A percentile compares a stretch with the other conserved stretches of the same genome.
phyloP scores from a whole-genome alignment of 352 stramenopile genomes.

The Phytophthora uliginosa region DNA sequence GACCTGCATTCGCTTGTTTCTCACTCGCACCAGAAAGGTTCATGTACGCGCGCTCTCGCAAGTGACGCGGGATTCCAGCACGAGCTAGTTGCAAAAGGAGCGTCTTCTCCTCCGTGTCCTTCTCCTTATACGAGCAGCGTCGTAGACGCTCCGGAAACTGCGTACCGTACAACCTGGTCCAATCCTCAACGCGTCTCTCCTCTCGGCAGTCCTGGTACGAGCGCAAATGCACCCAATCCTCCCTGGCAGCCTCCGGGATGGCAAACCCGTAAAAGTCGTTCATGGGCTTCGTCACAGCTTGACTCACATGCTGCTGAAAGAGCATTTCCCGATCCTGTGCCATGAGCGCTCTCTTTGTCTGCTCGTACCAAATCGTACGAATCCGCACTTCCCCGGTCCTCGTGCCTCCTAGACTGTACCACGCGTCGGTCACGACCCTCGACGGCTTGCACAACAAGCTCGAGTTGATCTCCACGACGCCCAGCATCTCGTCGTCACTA shows the following conservation, averaged over 20 bases:
- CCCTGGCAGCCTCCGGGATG: constrained; percentile 47
- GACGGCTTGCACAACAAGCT: constrained; percentile 45
- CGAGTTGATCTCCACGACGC: constrained; percentile 62
- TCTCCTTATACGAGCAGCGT: constrained; percentile 41
- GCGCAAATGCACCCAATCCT: constrained; percentile 69
- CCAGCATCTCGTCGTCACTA: constrained; percentile 59
- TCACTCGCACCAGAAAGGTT: constrained; percentile 66
- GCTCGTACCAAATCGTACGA: constrained; percentile 61
- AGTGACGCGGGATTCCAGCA: constrained; percentile 68
- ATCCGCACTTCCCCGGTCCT: constrained; percentile 74
- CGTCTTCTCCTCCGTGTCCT: constrained; percentile 40
- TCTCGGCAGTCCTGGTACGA: constrained; percentile 85
- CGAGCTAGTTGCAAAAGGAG: constrained; percentile 52
- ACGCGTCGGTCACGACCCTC: constrained; percentile 58
- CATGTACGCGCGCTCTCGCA: constrained; percentile 81
- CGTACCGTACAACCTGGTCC: constrained; percentile 59
- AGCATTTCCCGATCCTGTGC: constrained; percentile 43
- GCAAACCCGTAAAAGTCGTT: constrained; percentile 77
- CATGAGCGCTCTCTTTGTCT: constrained; percentile 19
- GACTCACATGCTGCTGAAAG: constrained; percentile 52
- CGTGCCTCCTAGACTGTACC: constrained; percentile 63
- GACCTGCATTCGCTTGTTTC: constrained; percentile 61
- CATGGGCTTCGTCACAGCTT: constrained; percentile 31
- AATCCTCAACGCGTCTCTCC: constrained; percentile 70
- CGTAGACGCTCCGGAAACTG: constrained; percentile 53